Percentiles rank a stretch among this genome's conserved stretches.
Conservation (phyloP, 1,284 basidiomycete genomes). For the Cryptococcus hybrid region DNA sequence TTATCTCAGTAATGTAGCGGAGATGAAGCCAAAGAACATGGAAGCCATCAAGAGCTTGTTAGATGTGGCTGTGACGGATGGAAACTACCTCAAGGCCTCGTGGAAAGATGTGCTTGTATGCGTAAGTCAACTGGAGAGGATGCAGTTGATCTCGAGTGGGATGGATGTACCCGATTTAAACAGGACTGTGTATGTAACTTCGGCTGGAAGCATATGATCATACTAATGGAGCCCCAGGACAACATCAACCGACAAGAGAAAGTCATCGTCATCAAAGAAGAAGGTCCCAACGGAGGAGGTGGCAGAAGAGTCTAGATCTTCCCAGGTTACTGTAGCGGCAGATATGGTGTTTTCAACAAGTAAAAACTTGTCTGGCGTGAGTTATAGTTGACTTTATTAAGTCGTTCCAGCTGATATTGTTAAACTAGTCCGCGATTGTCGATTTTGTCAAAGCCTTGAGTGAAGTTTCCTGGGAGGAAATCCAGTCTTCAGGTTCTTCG, state of each 20-base stretch:
- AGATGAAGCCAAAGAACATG: constrained; percentile 99
- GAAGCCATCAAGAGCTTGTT: constrained; percentile 93
- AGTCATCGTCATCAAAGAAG: constrained; percentile 13
- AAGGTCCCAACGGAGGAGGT: constrained; percentile 78
- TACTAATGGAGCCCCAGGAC: constrained; percentile 6
- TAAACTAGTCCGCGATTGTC: constrained; percentile 82
- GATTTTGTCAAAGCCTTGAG: constrained; percentile 96
- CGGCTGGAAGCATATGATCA: neutral
- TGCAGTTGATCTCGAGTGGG: constrained; percentile 90
- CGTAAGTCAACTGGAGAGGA: constrained; percentile 94
- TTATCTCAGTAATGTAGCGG: constrained; percentile 90
- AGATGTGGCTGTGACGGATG: constrained; percentile 89
- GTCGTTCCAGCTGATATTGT: constrained; percentile 11
- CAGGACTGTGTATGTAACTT: constrained; percentile 58
- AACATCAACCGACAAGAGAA: constrained; percentile 17
- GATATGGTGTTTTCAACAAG: constrained; percentile 99
- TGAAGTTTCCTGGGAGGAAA: constrained; percentile 99
- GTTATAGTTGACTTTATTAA: constrained; percentile 35
- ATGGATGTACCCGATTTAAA: constrained; percentile 77
- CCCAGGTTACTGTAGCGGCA: constrained; percentile 96
- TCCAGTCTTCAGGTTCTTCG: constrained; percentile 91
- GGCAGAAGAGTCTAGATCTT: constrained; percentile 93
- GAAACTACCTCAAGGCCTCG: constrained; percentile 89
- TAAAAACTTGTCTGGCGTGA: constrained; percentile 87
- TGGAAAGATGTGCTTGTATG: constrained; percentile 95